Evolutionary conservation across 176 grass and related monocot genomes (phyloP).

Genomic region (Oryza brachyantha): DNA sequence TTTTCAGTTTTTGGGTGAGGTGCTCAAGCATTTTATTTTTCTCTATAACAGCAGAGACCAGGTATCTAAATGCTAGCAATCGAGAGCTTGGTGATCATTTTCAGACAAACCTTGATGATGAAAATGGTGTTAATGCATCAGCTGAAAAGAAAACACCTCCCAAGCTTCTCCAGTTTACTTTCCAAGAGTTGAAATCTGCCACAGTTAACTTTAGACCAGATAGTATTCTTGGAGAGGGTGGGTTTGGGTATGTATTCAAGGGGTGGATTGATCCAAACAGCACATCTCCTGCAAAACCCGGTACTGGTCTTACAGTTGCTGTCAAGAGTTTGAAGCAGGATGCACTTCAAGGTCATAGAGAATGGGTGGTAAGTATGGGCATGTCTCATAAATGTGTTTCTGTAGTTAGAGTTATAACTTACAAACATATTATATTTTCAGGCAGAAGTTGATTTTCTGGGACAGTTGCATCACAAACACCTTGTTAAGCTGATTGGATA

Average conservation of each 20-base stretch:
- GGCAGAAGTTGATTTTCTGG: conserved; percentile 97
- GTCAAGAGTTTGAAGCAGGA: conserved; percentile 97
- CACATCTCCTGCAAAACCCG: conserved; percentile 88
- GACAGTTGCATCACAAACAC: conserved; percentile 93
- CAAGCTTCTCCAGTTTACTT: conserved; percentile 87
- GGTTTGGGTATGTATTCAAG: conserved; percentile 98
- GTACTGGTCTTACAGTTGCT: conserved; percentile 90
- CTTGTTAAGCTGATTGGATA: conserved; percentile 99
- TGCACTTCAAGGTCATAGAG: conserved; percentile 97
- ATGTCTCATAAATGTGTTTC: neutral
- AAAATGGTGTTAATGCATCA: conserved; percentile 49
- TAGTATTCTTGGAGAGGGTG: conserved; percentile 98
- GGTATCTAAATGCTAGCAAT: conserved; percentile 78
- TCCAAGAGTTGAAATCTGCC: conserved; percentile 95
- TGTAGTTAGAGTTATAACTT: conserved; percentile 12
- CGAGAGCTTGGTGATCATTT: conserved; percentile 59
- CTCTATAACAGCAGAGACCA: conserved; percentile 58
- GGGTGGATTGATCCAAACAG: conserved; percentile 91
- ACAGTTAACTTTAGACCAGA: conserved; percentile 95
- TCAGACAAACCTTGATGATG: conserved; percentile 46
- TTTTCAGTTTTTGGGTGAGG: conserved; percentile 1
- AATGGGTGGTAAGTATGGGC: conserved; percentile 81
- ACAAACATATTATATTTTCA: conserved; percentile 32
- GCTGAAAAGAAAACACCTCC: conserved; percentile 49
- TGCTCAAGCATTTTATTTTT: conserved; percentile 27